phyloP scores from a whole-genome alignment of 1,284 basidiomycete genomes.

The Ceratobasidium theobromae region DNA sequence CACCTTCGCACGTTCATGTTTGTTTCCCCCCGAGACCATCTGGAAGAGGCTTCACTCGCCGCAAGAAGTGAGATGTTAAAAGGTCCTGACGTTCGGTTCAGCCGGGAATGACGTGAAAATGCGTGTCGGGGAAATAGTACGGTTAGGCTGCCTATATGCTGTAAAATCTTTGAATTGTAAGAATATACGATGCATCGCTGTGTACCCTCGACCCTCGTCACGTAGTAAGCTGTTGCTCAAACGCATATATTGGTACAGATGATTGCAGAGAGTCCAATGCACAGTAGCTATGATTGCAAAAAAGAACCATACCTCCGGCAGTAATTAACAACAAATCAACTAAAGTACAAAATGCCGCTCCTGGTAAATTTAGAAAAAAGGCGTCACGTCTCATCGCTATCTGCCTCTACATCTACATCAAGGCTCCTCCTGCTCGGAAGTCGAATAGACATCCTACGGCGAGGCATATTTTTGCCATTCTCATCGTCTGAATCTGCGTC shows the following conservation, averaged over 20 bases:
- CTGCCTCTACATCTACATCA: neutral
- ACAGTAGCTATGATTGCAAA: too few species aligned
- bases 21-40: neutral
- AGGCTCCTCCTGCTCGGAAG: neutral
- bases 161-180: neutral
- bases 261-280: too few species aligned
- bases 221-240: too few species aligned
- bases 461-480: neutral
- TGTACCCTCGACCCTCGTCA: too few species aligned
- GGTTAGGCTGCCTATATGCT: neutral
- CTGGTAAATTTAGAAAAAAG: too few species aligned
- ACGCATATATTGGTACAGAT: too few species aligned
- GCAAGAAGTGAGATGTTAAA: constrained; percentile 1
- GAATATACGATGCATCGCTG: neutral
- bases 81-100: neutral
- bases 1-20: constrained; percentile 6
- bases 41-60: neutral
- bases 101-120: neutral
- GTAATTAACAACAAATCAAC: too few species aligned
- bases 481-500: constrained; percentile 40
- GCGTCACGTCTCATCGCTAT: neutral
- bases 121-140: too few species aligned
- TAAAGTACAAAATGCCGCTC: too few species aligned
- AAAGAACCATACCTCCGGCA: too few species aligned
- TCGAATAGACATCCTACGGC: neutral